Conservation (phyloP, 2,329 filamentous ascomycete genomes). For the Penicillium sp. region DNA sequence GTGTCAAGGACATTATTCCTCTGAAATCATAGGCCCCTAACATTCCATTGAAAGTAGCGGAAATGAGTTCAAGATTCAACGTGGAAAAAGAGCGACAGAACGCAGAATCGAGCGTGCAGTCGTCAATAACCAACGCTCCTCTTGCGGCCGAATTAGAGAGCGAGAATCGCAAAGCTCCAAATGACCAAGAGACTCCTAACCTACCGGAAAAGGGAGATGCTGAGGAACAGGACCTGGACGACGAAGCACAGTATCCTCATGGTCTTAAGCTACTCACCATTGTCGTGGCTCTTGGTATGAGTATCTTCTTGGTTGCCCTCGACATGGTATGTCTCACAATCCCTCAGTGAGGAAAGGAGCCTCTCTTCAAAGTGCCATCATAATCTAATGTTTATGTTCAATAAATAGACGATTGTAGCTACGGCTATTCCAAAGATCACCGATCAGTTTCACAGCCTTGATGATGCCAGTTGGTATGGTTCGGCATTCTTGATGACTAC, state of each 20-base stretch:
- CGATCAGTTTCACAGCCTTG: slow-evolving; percentile 41
- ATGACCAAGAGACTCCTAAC: background rate
- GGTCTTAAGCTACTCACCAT: slow-evolving; percentile 8
- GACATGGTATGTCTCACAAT: background rate
- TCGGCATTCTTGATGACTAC: slow-evolving; percentile 46
- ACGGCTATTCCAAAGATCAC: slow-evolving; percentile 42
- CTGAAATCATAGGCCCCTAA: background rate
- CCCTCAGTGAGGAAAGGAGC: background rate
- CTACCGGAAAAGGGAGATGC: background rate
- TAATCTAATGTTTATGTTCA: background rate
- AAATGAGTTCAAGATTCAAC: background rate
- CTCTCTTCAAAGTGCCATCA: background rate
- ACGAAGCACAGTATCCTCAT: background rate
- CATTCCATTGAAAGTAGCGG: background rate
- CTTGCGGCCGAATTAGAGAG: too few species aligned
- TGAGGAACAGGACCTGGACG: background rate
- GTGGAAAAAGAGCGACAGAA: background rate
- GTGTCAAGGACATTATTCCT: background rate
- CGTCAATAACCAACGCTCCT: background rate
- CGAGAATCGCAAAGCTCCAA: background rate
- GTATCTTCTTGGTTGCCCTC: slow-evolving; percentile 26
- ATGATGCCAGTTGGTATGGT: slow-evolving; percentile 44
- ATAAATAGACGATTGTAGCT: slow-evolving; percentile 7
- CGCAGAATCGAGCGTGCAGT: background rate
- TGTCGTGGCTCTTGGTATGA: slow-evolving; percentile 19